Evolutionary conservation across 441 rosid genomes (phyloP), one percentile per base, ranked within the genome.

Genomic region (Cnidoscolus chayamansa): DNA sequence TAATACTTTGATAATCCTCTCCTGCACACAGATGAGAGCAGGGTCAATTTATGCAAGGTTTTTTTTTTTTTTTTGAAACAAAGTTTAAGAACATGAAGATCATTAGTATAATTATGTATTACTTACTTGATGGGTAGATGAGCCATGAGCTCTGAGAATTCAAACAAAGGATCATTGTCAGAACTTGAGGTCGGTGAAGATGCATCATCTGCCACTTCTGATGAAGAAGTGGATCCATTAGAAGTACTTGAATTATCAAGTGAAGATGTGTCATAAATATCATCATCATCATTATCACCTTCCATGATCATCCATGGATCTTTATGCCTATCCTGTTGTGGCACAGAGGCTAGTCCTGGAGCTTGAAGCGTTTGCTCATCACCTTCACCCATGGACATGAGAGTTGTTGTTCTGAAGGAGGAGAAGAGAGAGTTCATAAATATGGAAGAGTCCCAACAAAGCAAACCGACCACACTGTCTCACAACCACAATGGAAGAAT

Each of bases 121-220:
- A 63, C 89, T 84, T 81, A 86, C 93, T 86, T 84, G 82, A 88
- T 81, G 61, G 90, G 93, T 25, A 86, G 84, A 65, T 83, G 82
- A 25, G 82, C 76, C 88, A 86, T 84, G 79, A 88, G 88, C 62
- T 88, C 88, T n/a, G 90, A 86, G 8, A 88, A 69, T 66, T 84
- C 82, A 81, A 65, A 88, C 60, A 88, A 71, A 71, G 89, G 84
- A 17, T 86, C 89, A 49, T 86, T 86, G 8, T 70, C 81, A 12
- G 82, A 77, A 6, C 50, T 55, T 16, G 82, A 80, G 35, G 72
- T 37, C 35, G 81, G 68, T 57, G 88, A 80, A 32, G 86, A 71
- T 73, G 82, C 80, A 64, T 80, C 81, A 65, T 82, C 84, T 5
- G 55, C 73, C 58, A 71, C 35, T n/a, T 82, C 84, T 37, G 80